Conservation (phyloP, 2,329 filamentous ascomycete species). For the Sarocladiaceae sp. region DNA sequence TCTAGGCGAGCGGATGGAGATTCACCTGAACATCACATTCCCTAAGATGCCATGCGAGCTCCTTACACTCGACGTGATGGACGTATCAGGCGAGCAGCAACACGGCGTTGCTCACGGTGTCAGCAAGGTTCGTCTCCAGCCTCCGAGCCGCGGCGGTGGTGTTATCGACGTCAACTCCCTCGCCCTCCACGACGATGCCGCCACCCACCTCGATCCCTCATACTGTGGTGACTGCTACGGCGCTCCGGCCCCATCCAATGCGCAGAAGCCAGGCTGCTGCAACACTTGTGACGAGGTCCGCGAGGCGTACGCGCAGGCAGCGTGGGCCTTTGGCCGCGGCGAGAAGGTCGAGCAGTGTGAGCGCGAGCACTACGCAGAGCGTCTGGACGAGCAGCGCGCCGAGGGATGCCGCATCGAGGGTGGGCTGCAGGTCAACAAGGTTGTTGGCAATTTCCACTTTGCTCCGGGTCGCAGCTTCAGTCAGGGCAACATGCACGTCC, state of each 20-base stretch:
- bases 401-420: constrained; percentile 96
- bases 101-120: constrained; percentile 90
- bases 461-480: constrained; percentile 94
- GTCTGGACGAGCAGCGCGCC: constrained; percentile 75
- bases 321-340: constrained; percentile 91
- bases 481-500: constrained; percentile 93
- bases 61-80: constrained; percentile 96
- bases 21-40: constrained; percentile 95
- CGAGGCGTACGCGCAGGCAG: constrained; percentile 82
- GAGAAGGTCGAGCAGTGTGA: constrained; percentile 92
- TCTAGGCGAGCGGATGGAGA: constrained; percentile 94
- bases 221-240: constrained; percentile 97
- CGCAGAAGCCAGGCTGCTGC: constrained; percentile 81
- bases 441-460: constrained; percentile 97
- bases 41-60: constrained; percentile 91
- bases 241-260: constrained; percentile 64
- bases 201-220: constrained; percentile 74
- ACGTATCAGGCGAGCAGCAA: constrained; percentile 95
- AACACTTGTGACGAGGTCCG: constrained; percentile 96
- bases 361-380: constrained; percentile 88
- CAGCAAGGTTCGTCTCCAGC: constrained; percentile 76
- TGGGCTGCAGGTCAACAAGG: constrained; percentile 91
- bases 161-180: constrained; percentile 66
- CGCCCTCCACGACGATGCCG: constrained; percentile 58
- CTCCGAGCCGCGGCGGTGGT: constrained; percentile 66